A percentile compares a stretch with the other conserved stretches of the same genome.
phyloP scores from a whole-genome alignment of 1,284 basidiomycete genomes.

The Phellinidium pouzarii region DNA sequence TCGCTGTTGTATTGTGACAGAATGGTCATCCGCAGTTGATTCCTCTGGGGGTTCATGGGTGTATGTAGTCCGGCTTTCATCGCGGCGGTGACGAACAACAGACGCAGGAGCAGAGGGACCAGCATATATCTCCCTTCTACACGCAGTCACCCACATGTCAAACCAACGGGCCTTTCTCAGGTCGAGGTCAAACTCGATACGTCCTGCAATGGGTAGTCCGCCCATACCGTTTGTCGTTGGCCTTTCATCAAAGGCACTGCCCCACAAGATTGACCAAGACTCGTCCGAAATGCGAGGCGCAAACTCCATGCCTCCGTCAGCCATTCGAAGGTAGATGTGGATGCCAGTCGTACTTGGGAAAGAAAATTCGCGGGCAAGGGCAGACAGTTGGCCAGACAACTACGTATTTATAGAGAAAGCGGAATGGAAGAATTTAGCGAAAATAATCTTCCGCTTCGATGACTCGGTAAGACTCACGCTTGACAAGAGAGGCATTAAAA shows the following conservation, averaged over 20 bases:
- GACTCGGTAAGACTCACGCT: constrained; percentile 42
- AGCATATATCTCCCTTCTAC: constrained; percentile 40
- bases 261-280: constrained; percentile 67
- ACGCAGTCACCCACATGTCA: constrained; percentile 52
- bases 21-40: constrained; percentile 30
- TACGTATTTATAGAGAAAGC: constrained; percentile 25
- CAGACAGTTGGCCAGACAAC: constrained; percentile 68
- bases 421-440: constrained; percentile 1
- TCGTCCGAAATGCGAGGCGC: constrained; percentile 73
- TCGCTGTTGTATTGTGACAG: constrained; percentile 26
- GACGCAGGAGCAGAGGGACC: constrained; percentile 36
- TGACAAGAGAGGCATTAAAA: constrained; percentile 68
- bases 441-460: neutral
- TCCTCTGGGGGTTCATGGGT: constrained; percentile 38
- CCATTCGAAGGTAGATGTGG: constrained; percentile 64
- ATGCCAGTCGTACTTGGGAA: constrained; percentile 69
- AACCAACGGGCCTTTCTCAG: constrained; percentile 66
- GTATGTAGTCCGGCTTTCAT: constrained; percentile 47
- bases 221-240: constrained; percentile 29
- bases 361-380: constrained; percentile 73
- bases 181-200: constrained; percentile 76
- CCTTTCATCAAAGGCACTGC: constrained; percentile 45
- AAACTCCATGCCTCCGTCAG: constrained; percentile 38
- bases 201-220: constrained; percentile 55
- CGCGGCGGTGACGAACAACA: constrained; percentile 41